Percentiles rank a stretch among this genome's conserved stretches.
phyloP scores from a whole-genome alignment of 306 rosid species.

The Nissolia schottii region DNA sequence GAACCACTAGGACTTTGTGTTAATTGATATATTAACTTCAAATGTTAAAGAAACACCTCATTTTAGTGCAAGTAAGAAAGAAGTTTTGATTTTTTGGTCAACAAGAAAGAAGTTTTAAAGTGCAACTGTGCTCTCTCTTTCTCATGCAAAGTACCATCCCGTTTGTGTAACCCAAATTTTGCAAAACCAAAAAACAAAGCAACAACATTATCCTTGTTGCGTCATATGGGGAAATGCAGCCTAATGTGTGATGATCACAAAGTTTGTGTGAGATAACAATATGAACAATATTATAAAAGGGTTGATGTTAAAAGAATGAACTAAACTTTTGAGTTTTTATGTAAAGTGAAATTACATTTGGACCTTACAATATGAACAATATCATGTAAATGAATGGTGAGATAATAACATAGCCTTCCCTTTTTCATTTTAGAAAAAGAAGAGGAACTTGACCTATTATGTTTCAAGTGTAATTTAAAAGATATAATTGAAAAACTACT shows the following conservation, averaged over 20 bases:
- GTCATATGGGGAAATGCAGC: conserved; percentile 15
- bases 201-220: not conserved
- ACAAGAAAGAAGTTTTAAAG: conserved; percentile 14
- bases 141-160: conserved; percentile 24
- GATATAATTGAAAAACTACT: no score
- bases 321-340: no score
- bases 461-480: no score
- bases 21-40: conserved; percentile 11
- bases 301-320: no score
- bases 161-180: not conserved
- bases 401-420: no score
- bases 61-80: conserved; percentile 17
- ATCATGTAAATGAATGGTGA: no score
- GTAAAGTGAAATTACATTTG: no score
- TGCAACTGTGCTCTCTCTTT: conserved; percentile 14
- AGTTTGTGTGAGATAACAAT: conserved; percentile 29
- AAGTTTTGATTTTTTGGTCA: not conserved
- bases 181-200: not conserved
- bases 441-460: no score
- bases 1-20: conserved; percentile 1
- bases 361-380: no score
- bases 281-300: not conserved
- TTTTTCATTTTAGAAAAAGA: no score
- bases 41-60: conserved; percentile 1
- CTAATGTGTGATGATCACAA: conserved; percentile 30